phyloP scores from a whole-genome alignment of 768 basidiomycete species.

The Phallus indusiatus region DNA sequence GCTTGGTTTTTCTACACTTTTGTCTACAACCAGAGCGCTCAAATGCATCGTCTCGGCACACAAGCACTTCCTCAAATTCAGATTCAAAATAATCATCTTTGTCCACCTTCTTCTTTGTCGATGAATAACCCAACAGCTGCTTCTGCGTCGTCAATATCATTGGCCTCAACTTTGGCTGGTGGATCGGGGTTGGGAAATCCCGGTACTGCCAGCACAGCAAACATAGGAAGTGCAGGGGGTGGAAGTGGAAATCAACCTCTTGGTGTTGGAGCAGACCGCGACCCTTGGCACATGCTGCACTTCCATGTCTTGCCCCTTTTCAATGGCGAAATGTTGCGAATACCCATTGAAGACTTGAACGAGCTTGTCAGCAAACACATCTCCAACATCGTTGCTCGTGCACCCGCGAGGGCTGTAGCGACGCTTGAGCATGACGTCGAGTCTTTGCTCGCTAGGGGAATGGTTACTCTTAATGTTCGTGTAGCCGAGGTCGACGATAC shows the following conservation, averaged over 20 bases:
- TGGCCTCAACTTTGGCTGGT: constrained; percentile 31
- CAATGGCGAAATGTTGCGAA: constrained; percentile 78
- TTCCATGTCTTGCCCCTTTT: constrained; percentile 86
- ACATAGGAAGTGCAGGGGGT: constrained; percentile 20
- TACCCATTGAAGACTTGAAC: constrained; percentile 89
- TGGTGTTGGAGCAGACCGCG: not conserved
- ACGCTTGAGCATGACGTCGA: constrained; percentile 70
- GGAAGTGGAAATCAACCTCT: not conserved
- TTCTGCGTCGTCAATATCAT: constrained; percentile 18
- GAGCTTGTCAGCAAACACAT: constrained; percentile 72
- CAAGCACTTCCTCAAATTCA: constrained; percentile 46
- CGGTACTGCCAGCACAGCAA: constrained; percentile 15
- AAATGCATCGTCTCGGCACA: constrained; percentile 76
- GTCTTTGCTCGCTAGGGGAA: constrained; percentile 78
- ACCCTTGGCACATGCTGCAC: constrained; percentile 76
- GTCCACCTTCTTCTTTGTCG: constrained; percentile 28
- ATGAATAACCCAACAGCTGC: constrained; percentile 12
- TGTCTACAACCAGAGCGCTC: constrained; percentile 25
- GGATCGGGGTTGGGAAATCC: constrained; percentile 16
- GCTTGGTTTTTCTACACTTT: not conserved
- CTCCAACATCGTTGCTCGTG: constrained; percentile 56
- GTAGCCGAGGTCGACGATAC: constrained; percentile 70
- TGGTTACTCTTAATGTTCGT: constrained; percentile 87
- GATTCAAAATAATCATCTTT: constrained; percentile 39
- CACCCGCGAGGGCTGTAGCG: constrained; percentile 63